These are phyloP conservation scores for Centella asiatica DNA, from an alignment of 129 eudicot genomes.

Conservation along the genomic window DNA sequence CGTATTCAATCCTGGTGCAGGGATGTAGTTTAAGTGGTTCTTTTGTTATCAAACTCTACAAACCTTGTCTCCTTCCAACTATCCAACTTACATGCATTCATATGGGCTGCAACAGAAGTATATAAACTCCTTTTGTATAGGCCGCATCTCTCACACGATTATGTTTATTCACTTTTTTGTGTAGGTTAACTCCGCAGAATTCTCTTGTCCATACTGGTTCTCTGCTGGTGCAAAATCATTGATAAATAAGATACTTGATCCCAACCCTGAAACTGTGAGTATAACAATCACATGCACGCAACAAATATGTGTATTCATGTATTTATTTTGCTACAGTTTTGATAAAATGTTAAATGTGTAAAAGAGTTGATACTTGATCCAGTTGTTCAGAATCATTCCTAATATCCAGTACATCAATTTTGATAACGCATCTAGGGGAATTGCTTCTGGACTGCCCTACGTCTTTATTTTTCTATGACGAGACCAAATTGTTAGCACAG, in stretches of 20 bases:
- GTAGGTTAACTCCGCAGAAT: slow-evolving; percentile 78
- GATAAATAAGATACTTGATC: slow-evolving; percentile 79
- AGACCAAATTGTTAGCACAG: neutral
- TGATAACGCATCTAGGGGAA: neutral
- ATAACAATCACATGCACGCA: neutral
- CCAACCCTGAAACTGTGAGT: slow-evolving; percentile 93
- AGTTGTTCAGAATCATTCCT: neutral
- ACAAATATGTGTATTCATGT: no score
- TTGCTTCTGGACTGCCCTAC: slow-evolving; percentile 7
- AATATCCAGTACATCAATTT: neutral
- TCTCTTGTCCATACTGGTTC: slow-evolving; percentile 86
- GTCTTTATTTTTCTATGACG: neutral
- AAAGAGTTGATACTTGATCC: neutral
- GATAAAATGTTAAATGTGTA: neutral
- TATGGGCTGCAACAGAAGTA: neutral
- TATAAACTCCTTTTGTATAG: neutral
- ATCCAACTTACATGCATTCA: neutral
- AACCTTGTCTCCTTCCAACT: neutral
- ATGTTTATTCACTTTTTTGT: slow-evolving; percentile 10
- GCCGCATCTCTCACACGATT: slow-evolving; percentile 13
- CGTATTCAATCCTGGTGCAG: neutral
- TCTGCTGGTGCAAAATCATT: slow-evolving; percentile 66
- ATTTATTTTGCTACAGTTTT: neutral
- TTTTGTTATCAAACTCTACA: neutral
- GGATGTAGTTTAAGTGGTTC: neutral